Conservation (phyloP, 345 rosid genomes). For the Erysimum cheiranthoides region DNA sequence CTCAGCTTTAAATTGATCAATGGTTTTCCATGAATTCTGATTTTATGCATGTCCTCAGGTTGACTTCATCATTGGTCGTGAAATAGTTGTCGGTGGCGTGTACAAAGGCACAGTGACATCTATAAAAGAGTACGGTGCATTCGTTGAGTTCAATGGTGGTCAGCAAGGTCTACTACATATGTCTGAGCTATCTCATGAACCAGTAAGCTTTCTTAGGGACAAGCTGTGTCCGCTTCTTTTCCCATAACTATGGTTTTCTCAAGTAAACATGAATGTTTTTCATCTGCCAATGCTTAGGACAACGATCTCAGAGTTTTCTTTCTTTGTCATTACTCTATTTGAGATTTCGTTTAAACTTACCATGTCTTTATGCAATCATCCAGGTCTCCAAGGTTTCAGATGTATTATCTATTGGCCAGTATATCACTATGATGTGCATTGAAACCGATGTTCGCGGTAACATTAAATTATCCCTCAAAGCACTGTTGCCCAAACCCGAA, state of each 20-base stretch:
- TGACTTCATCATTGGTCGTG: slow-evolving; percentile 81
- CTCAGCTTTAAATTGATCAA: slow-evolving; percentile 18
- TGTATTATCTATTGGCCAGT: slow-evolving; percentile 75
- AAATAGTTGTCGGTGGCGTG: slow-evolving; percentile 82
- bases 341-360: slow-evolving; percentile 13
- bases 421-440: slow-evolving; percentile 80
- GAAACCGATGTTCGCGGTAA: slow-evolving; percentile 97
- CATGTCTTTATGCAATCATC: slow-evolving; percentile 28
- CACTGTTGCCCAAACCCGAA: slow-evolving; percentile 50
- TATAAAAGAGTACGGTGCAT: slow-evolving; percentile 96
- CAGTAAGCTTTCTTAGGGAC: slow-evolving; percentile 54
- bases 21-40: slow-evolving; percentile 8
- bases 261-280: slow-evolving; percentile 10
- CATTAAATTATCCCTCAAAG: slow-evolving; percentile 85
- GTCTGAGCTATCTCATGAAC: slow-evolving; percentile 93
- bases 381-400: slow-evolving; percentile 90
- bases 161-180: slow-evolving; percentile 91
- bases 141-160: slow-evolving; percentile 96
- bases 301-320: neutral
- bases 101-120: slow-evolving; percentile 91
- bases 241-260: neutral
- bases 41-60: slow-evolving; percentile 56
- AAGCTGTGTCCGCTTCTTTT: slow-evolving; percentile 20
- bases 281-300: neutral
- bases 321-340: slow-evolving; percentile 7